Evolutionary conservation across 306 rosid genomes (phyloP).

Genomic region (Lagenaria siceraria): DNA sequence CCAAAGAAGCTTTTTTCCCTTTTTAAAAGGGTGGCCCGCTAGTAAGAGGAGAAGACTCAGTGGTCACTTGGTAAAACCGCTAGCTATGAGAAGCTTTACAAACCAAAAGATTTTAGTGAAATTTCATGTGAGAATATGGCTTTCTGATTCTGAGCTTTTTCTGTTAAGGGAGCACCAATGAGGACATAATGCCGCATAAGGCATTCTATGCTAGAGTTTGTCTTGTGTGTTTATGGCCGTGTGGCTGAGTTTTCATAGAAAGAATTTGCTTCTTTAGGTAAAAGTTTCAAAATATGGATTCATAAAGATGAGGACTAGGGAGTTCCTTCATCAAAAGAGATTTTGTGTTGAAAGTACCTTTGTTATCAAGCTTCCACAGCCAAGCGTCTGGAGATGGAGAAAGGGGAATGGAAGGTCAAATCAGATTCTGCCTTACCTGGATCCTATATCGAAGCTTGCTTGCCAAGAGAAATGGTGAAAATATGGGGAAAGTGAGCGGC

Average conservation of each 20-base stretch:
- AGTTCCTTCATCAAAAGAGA: too few species aligned
- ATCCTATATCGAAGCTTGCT: too few species aligned
- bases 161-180: not conserved
- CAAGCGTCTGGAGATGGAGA: not conserved
- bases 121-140: too few species aligned
- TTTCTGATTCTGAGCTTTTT: too few species aligned
- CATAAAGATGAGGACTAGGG: not conserved
- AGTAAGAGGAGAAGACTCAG: not conserved
- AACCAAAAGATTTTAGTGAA: not conserved
- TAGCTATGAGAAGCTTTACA: not conserved
- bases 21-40: not conserved
- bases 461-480: too few species aligned
- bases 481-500: too few species aligned
- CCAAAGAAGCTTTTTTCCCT: not conserved
- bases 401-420: not conserved
- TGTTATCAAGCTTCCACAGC: not conserved
- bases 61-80: not conserved
- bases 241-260: not conserved
- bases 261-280: not conserved
- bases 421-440: too few species aligned
- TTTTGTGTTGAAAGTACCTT: not conserved
- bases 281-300: not conserved
- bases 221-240: not conserved
- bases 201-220: not conserved
- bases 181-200: not conserved